Percentiles rank a stretch among this genome's conserved stretches.
Conservation (phyloP, 331 rosid genomes). For the Acacia concinna region DNA sequence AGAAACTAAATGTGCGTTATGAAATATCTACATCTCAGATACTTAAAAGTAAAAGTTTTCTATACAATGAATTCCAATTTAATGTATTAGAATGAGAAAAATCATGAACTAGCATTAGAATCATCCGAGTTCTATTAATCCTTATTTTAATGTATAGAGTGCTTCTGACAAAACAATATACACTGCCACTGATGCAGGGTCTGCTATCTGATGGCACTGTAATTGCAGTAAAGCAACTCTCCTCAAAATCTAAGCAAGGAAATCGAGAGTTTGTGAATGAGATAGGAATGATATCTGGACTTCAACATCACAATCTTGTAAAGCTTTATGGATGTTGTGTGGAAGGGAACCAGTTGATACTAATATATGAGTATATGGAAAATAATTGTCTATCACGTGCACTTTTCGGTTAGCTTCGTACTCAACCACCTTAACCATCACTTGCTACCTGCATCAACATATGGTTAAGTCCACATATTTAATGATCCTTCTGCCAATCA, state of each 20-base stretch:
- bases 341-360: constrained; percentile 82
- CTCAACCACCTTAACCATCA: constrained; percentile 18
- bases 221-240: constrained; percentile 93
- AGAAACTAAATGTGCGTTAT: constrained; percentile 2
- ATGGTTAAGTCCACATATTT: background rate
- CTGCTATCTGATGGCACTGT: constrained; percentile 73
- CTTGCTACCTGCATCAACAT: constrained; percentile 13
- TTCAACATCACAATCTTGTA: constrained; percentile 93
- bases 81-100: constrained; percentile 4
- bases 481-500: constrained; percentile 18
- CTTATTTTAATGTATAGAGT: constrained; percentile 10
- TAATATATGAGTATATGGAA: constrained; percentile 91
- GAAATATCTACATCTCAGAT: background rate
- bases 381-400: constrained; percentile 85
- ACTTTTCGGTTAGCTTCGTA: constrained; percentile 71
- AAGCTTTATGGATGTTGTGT: constrained; percentile 90
- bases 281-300: constrained; percentile 91
- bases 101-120: background rate
- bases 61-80: background rate
- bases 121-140: background rate
- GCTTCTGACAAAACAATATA: background rate
- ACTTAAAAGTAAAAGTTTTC: constrained; percentile 5
- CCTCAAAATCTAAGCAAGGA: constrained; percentile 96
- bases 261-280: constrained; percentile 92
- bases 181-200: constrained; percentile 61